Conservation (phyloP, 2,329 filamentous ascomycete genomes). For the Phialophora verrucosa region DNA sequence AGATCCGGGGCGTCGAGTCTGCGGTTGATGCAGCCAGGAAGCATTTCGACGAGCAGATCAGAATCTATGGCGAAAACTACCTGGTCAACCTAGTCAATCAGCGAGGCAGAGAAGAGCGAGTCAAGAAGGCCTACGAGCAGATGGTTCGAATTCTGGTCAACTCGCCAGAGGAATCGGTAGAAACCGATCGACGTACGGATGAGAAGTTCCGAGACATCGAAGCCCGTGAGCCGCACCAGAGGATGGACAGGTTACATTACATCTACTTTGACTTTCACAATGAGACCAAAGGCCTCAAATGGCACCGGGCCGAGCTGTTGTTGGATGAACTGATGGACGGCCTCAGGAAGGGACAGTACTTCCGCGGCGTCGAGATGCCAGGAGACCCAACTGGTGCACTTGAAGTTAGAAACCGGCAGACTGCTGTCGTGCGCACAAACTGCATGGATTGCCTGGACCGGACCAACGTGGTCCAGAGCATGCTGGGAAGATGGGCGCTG, state of each 20-base stretch:
- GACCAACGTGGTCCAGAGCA: slow-evolving; percentile 97
- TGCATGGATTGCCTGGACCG: slow-evolving; percentile 99
- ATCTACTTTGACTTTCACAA: slow-evolving; percentile 98
- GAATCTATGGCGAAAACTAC: slow-evolving; percentile 93
- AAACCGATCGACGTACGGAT: slow-evolving; percentile 69
- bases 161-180: slow-evolving; percentile 67
- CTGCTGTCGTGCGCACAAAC: slow-evolving; percentile 91
- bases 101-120: slow-evolving; percentile 83
- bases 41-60: slow-evolving; percentile 94
- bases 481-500: slow-evolving; percentile 88
- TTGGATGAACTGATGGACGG: slow-evolving; percentile 80
- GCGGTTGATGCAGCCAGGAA: slow-evolving; percentile 78
- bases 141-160: slow-evolving; percentile 78
- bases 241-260: slow-evolving; percentile 88
- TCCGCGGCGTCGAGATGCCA: slow-evolving; percentile 86
- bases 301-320: slow-evolving; percentile 87
- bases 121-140: slow-evolving; percentile 94
- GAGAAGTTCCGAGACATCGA: slow-evolving; percentile 80
- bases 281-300: slow-evolving; percentile 92
- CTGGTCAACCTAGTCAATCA: slow-evolving; percentile 97
- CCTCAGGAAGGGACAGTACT: slow-evolving; percentile 82
- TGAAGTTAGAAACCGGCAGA: slow-evolving; percentile 81
- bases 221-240: slow-evolving; percentile 58
- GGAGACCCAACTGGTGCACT: slow-evolving; percentile 71
- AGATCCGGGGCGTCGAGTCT: slow-evolving; percentile 82